Evolutionary conservation across 768 basidiomycete species (phyloP), one percentile per base, ranked within the genome.

Genomic region (Lentinula guzmanii): DNA sequence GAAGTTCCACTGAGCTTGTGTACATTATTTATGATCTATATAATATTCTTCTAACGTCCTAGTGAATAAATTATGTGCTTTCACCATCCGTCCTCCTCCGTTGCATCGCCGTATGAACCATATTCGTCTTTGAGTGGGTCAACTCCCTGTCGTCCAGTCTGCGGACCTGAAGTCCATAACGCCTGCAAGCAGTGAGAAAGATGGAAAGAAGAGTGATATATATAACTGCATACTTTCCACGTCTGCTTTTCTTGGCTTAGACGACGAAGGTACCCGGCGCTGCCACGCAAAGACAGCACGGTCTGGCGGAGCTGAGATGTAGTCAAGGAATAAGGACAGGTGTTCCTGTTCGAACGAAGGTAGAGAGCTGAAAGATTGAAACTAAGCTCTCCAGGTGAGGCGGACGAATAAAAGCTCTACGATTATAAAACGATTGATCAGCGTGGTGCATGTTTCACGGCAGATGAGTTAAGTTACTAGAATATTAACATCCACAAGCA

Each of bases 401-500:
- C 34, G 15, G 58, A 34, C 15, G 35, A 28, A 21, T 31, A 24
- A 16, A 52, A 60, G 9, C n/a, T 60, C 59, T 51, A 16, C 35
- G 41, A 34, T 58, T 1, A 50, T 4, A 52, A 37, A 11, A 18
- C 28, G 37, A 43, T 9, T 28, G 9, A 51, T 35, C 15, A 60
- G 28, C n/a, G 21, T n/a, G 37, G 9, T 11, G 46, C 16, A 39
- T 50, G 1, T 15, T 8, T 6, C n/a, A 28, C 48, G 11, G n/a
- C 21, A 7, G 9, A 28, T n/a, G 10, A 31, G 18, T 11, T 3
- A 28, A 60, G 28, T 24, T 39, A 52, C 48, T n/a, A 60, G 46
- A n/a, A 51, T 28, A 33, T 60, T 60, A 2, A 60, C 51, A 34
- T 60, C 59, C 24, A 60, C 59, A 13, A 60, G 39, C 39, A 60